Conservation (phyloP, 208 protist species). For the Trypanosoma mega region DNA sequence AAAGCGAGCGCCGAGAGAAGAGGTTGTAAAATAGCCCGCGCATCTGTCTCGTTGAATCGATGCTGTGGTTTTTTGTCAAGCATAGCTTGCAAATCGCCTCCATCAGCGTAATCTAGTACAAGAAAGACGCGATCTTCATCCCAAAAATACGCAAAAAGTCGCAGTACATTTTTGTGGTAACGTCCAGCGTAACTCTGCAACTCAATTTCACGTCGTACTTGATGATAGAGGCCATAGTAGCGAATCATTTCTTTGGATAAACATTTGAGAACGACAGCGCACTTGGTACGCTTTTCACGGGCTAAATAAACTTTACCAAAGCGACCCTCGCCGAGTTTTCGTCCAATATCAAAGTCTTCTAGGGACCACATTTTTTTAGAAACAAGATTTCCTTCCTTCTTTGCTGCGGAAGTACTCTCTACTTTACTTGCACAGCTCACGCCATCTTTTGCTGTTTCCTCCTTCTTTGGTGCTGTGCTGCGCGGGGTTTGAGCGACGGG, state of each 20-base stretch:
- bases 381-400: not conserved
- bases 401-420: slow-evolving; percentile 22
- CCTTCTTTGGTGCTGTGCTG: no score
- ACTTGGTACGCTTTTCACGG: slow-evolving; percentile 42
- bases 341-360: slow-evolving; percentile 47
- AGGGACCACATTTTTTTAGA: slow-evolving; percentile 37
- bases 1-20: slow-evolving; percentile 40
- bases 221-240: slow-evolving; percentile 66
- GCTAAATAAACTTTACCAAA: slow-evolving; percentile 49
- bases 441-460: no score
- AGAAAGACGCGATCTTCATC: slow-evolving; percentile 94
- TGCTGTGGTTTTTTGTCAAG: slow-evolving; percentile 21
- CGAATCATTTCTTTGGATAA: slow-evolving; percentile 41
- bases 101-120: slow-evolving; percentile 96
- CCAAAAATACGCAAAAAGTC: slow-evolving; percentile 97
- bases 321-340: slow-evolving; percentile 38
- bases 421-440: slow-evolving; percentile 42
- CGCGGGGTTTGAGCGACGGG: no score
- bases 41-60: slow-evolving; percentile 32
- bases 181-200: slow-evolving; percentile 91
- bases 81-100: slow-evolving; percentile 92
- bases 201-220: slow-evolving; percentile 95
- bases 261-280: slow-evolving; percentile 57
- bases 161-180: slow-evolving; percentile 93
- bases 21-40: slow-evolving; percentile 28